Evolutionary conservation across 75 land plant genomes (phyloP), one percentile per base, ranked within the genome.

Genomic region (Chamaecyparis obtusa): DNA sequence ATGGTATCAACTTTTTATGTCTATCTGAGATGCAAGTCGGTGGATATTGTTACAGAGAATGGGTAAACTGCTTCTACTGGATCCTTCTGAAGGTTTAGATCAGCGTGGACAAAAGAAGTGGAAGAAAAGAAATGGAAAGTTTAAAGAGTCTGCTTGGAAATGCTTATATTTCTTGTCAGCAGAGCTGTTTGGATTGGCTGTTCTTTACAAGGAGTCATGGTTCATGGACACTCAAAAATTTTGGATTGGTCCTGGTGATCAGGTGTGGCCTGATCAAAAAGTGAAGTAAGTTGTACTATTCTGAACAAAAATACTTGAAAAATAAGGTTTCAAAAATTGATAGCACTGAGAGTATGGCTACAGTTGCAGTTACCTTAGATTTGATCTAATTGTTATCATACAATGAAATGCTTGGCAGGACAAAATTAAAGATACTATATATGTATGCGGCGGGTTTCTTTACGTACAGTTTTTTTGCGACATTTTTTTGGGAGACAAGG

Each of bases 101-200:
- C 88, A 90, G 44, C 75, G 83, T 46, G 90, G 90, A 60, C 54
- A 71, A 74, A 90, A 87, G 27, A 92, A 90, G 33, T 87, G 67
- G 46, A 88, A 81, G 87, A 96, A 93, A 87, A 93, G 92, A 87
- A 83, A 93, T 4, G 83, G 85, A 43, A 98, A 98, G 81, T 98
- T 98, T 88, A 96, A 95, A 85, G 99, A 98, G 80, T 96, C 97
- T 13, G 95, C 95, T 57, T 98, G 99, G 99, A 98, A 96, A 89
- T 91, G 91, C 79, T 46, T 95, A n/a, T 98, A 95, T 87, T 96
- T 83, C 90, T 93, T 96, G 83, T 91, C 97, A 80, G 95, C 92
- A 44, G 94, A 93, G 83, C 5, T 94, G 33, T 86, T 96, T 15
- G 94, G 91, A 74, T 83, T 96, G 14, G 74, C 81, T 77, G 93